Conservation (phyloP, 139 green algal species). For the Helicosporidium sp. region DNA sequence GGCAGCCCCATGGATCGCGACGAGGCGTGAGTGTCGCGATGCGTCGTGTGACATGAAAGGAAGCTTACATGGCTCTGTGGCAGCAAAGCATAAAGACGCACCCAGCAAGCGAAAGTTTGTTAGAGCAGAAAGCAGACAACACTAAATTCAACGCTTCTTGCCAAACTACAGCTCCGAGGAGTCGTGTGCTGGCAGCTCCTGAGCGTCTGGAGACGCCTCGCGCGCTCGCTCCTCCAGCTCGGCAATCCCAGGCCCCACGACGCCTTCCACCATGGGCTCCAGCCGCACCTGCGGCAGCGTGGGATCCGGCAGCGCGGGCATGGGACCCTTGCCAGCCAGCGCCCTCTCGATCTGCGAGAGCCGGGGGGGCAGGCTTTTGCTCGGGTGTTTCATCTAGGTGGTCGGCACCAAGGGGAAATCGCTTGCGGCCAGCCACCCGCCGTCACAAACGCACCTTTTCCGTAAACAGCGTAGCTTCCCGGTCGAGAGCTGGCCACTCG, state of each 20-base stretch:
- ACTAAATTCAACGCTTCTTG: too few relatives aligned
- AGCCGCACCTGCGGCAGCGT: constrained; percentile 6
- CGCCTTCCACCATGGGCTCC: constrained; percentile 18
- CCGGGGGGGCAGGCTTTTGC: background rate
- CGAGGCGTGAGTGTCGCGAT: too few relatives aligned
- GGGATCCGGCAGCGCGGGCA: background rate
- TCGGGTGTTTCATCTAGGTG: too few relatives aligned
- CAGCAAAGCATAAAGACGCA: background rate
- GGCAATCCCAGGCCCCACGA: background rate
- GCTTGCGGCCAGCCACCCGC: background rate
- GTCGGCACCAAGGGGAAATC: background rate
- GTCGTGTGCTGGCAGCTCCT: too few relatives aligned
- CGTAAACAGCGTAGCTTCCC: constrained; percentile 45
- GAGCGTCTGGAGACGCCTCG: too few relatives aligned
- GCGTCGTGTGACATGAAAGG: too few relatives aligned
- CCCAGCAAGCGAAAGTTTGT: too few relatives aligned
- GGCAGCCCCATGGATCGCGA: too few relatives aligned
- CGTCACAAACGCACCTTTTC: background rate
- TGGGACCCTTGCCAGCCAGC: background rate
- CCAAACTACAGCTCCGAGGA: too few relatives aligned
- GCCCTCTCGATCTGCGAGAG: background rate
- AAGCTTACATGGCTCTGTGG: background rate
- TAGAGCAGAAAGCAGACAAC: too few relatives aligned
- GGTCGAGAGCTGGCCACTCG: constrained; percentile 73
- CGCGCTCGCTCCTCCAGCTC: background rate